Evolutionary conservation across 2,329 filamentous ascomycete species (phyloP).

Genomic region (Boeremia lycopersici): DNA sequence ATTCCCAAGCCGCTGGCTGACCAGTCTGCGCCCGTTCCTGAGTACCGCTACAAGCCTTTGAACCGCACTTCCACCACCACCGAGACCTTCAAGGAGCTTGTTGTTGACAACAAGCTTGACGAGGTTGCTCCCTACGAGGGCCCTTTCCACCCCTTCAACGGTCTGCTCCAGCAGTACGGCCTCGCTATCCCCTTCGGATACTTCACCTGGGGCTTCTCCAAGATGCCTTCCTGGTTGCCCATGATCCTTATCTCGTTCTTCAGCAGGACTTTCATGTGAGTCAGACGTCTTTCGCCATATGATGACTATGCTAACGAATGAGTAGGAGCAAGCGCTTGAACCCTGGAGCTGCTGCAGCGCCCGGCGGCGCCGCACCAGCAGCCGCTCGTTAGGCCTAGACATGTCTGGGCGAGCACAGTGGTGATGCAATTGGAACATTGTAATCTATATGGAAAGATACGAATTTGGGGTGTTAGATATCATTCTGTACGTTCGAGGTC

Average conservation of each 20-base stretch:
- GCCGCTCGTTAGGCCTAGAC: constrained; percentile 15
- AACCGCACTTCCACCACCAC: constrained; percentile 73
- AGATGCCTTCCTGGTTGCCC: constrained; percentile 72
- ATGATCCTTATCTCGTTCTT: constrained; percentile 78
- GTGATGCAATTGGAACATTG: neutral
- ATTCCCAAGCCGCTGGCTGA: constrained; percentile 65
- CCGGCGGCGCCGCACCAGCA: constrained; percentile 15
- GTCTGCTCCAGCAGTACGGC: constrained; percentile 66
- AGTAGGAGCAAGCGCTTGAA: constrained; percentile 36
- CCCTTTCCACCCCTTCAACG: constrained; percentile 78
- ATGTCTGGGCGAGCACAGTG: neutral
- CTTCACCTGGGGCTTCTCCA: constrained; percentile 65
- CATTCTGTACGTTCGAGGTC: neutral
- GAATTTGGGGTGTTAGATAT: neutral
- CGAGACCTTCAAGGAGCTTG: constrained; percentile 66
- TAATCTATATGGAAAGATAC: neutral
- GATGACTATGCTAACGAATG: constrained; percentile 14
- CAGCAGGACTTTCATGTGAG: constrained; percentile 78
- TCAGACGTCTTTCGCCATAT: neutral
- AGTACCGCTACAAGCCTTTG: constrained; percentile 68
- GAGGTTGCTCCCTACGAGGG: constrained; percentile 63
- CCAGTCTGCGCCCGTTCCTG: constrained; percentile 66
- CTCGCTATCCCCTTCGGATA: constrained; percentile 70
- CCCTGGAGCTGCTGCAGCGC: constrained; percentile 15
- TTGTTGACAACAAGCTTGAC: constrained; percentile 64